Evolutionary conservation across 352 stramenopile species (phyloP), one percentile per base, ranked within the genome.

Genomic region (Phytophthora citrophthora): DNA sequence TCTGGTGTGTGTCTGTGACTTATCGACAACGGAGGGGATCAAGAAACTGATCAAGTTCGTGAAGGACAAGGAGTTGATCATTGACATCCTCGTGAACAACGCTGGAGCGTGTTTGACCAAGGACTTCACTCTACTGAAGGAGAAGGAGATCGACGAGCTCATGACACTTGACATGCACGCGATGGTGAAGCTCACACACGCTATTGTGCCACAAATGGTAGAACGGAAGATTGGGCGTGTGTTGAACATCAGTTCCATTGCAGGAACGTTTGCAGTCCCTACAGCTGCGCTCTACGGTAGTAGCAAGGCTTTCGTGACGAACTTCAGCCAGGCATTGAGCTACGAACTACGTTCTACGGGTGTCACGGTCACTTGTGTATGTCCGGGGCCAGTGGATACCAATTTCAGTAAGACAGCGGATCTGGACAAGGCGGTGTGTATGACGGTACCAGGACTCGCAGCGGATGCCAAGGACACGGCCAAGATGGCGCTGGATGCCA

Each of bases 51-150:
- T 90, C 6, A 55, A 72, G n/a, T 85, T 85, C 38, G 59, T 94
- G 8, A 56, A 71, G 24, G 61, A 84, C 34, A 82, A 89, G 47
- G 66, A 89, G 23, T 49, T 91, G 15, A 56, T 89, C 16, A 68
- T 96, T 46, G 89, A 96, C 45, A 88, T 97, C 36, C 76, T 97
- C 5, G 67, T 97, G 38, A 96, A 96, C 70, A 95, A 94, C 52
- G 89, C 81, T 2, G 81, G 84, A 4, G 65, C 72, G 0, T 74
- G 76, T 26, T 27, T 81, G 7, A 68, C 61, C 11, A 74, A 80
- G 23, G 57, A 70, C 41, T 92, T 95, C 50, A 62, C 69, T 1
- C 52, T 79, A 45, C 43, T 86, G 4, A 70, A 69, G 9, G 41
- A 60, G 12, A 64, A 70, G 27, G 48, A 83, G 34, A 57, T 95